Base-by-base conservation (phyloP, 1,284 basidiomycete genomes). In the Inonotus obliquus region DNA sequence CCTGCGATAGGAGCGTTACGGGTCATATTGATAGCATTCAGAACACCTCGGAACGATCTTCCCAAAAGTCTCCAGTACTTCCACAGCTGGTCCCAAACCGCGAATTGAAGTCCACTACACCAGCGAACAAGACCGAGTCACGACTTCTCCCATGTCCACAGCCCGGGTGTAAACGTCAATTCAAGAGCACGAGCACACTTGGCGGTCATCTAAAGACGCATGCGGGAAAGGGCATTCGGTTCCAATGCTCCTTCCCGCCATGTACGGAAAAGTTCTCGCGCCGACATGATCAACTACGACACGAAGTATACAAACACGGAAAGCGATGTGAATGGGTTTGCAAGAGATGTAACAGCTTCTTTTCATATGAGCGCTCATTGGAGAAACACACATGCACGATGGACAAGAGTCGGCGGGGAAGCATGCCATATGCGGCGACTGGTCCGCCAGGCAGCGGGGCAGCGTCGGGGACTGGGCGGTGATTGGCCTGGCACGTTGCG, bases 221-320 rank as follows among this genome's bases (percentile, higher is more conserved):
- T 45, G 62, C 62, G 4, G 62, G 62, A 9, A 63, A 63, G 54
- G 62, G 62, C 19, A 45, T 57, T 44, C 62, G 62, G 2, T 61
- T 65, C 60, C 51, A 60, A 10, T 65, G 65, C 35, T 61, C 65
- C 21, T 60, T 62, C 59, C 63, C 65, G 11, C 62, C 62, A 2
- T 66, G 65, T 38, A 59, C 54, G 53, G 65, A 66, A 45, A 66
- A 59, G 38, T 66, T 66, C 44, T 65, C 65, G 32, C 56, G 65
- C 53, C 56, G 59, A 54, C 65, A 66, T 39, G 65, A 66, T 32
- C 63, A 63, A 17, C 61, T 66, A 7, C 60, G 65, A 7, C 65
- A 66, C 44, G 65, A 66, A 44, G 65, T 66, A 10, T 58, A 63
- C 55, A 64, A 66, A 45, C 65, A 66, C 29, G 65, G 63, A 27